phyloP scores from a whole-genome alignment of 2,329 filamentous ascomycete species.

The Tolypocladium capitatum region DNA sequence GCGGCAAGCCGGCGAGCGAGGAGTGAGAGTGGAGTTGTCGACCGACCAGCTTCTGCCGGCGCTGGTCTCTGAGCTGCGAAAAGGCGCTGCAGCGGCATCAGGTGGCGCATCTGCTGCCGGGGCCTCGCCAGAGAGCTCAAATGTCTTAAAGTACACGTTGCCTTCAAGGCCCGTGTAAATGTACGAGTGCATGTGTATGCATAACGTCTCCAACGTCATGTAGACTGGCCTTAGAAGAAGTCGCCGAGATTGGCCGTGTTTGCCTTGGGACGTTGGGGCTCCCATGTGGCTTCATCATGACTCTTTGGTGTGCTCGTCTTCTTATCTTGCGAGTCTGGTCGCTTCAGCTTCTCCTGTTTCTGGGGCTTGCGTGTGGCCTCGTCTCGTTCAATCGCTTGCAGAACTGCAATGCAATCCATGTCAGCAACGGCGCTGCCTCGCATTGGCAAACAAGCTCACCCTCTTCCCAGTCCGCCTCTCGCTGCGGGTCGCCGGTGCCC shows the following conservation, averaged over 20 bases:
- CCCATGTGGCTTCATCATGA: slow-evolving; percentile 6
- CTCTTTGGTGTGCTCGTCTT: slow-evolving; percentile 1
- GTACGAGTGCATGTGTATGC: neutral
- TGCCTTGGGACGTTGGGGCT: slow-evolving; percentile 12
- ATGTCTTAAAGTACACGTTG: slow-evolving; percentile 46
- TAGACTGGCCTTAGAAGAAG: slow-evolving; percentile 31
- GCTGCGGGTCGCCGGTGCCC: slow-evolving; percentile 61
- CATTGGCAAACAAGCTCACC: slow-evolving; percentile 31
- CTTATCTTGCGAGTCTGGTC: slow-evolving; percentile 9
- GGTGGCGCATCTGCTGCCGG: neutral
- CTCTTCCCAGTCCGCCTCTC: slow-evolving; percentile 81
- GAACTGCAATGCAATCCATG: slow-evolving; percentile 28
- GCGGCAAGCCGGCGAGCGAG: slow-evolving; percentile 34
- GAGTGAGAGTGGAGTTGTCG: slow-evolving; percentile 43
- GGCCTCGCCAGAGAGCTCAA: neutral
- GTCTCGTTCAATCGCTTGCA: slow-evolving; percentile 54
- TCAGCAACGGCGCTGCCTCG: slow-evolving; percentile 5
- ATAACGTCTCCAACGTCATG: slow-evolving; percentile 5
- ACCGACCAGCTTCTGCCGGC: slow-evolving; percentile 45
- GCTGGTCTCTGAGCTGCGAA: slow-evolving; percentile 37
- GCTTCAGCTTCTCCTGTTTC: slow-evolving; percentile 25
- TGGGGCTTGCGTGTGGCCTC: slow-evolving; percentile 37
- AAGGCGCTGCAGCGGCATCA: slow-evolving; percentile 8
- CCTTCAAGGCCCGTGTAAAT: slow-evolving; percentile 25
- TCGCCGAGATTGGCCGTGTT: slow-evolving; percentile 24